Conservation (phyloP, 2,329 filamentous ascomycete species). For the Whalleya microplaca region DNA sequence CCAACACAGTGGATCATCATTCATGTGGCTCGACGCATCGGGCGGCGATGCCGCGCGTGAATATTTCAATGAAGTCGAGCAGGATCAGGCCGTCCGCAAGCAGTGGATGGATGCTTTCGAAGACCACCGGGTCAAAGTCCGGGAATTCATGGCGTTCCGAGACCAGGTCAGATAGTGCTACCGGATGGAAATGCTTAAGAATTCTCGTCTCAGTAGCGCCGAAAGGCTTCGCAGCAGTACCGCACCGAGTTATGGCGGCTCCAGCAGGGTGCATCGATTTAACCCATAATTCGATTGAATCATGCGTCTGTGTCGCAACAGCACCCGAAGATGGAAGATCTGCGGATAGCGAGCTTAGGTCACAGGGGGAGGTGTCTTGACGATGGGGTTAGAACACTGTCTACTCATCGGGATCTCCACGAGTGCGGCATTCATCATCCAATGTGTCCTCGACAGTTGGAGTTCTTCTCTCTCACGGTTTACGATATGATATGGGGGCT, state of each 20-base stretch:
- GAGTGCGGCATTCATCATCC: too few relatives aligned
- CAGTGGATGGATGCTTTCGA: slow-evolving; percentile 64
- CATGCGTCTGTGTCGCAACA: not conserved
- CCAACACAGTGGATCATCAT: slow-evolving; percentile 45
- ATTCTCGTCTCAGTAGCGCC: not conserved
- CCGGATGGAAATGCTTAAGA: slow-evolving; percentile 7
- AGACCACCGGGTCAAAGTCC: slow-evolving; percentile 61
- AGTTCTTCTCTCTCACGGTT: not conserved
- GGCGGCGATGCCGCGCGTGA: slow-evolving; percentile 50
- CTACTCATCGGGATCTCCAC: too few relatives aligned
- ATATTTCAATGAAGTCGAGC: slow-evolving; percentile 63
- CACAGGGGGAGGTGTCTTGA: too few relatives aligned
- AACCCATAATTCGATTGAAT: slow-evolving; percentile 3
- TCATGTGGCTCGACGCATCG: slow-evolving; percentile 50
- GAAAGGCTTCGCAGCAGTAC: not conserved
- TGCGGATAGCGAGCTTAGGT: too few relatives aligned
- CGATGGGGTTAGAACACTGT: too few relatives aligned
- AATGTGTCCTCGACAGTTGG: too few relatives aligned
- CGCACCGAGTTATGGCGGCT: not conserved
- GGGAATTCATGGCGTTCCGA: slow-evolving; percentile 57
- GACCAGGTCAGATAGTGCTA: slow-evolving; percentile 44
- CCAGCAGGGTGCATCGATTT: not conserved
- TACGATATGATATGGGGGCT: too few relatives aligned
- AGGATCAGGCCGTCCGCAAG: slow-evolving; percentile 66
- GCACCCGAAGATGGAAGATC: too few relatives aligned